These are phyloP conservation scores for Kwoniella dendrophila DNA, from an alignment of 768 basidiomycete genomes.

Conservation along the genomic window DNA sequence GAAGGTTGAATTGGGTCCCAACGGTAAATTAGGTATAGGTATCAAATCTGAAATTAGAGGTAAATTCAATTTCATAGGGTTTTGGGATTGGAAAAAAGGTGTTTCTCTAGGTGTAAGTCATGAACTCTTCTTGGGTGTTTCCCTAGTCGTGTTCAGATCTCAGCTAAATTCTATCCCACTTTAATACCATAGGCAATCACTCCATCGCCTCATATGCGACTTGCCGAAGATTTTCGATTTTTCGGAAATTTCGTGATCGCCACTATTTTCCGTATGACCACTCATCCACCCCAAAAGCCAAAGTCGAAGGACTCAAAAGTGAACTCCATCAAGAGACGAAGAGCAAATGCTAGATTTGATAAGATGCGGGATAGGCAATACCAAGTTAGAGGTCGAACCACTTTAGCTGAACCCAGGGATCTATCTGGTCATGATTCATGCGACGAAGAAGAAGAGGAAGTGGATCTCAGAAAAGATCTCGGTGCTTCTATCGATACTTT, in stretches of 20 bases:
- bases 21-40: neutral
- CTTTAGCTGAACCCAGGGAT: no score
- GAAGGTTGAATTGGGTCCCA: neutral
- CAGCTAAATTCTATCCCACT: no score
- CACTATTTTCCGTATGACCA: neutral
- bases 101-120: slow-evolving; percentile 1
- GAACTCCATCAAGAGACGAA: neutral
- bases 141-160: no score
- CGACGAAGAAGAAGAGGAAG: neutral
- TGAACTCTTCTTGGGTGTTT: neutral
- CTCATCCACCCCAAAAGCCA: neutral
- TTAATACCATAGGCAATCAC: slow-evolving; percentile 1
- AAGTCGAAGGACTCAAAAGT: neutral
- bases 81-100: slow-evolving; percentile 8
- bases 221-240: slow-evolving; percentile 1
- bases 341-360: neutral
- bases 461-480: neutral
- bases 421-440: neutral
- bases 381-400: neutral
- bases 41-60: neutral
- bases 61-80: neutral
- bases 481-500: neutral
- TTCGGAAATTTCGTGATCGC: slow-evolving; percentile 1
- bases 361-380: neutral
- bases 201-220: neutral